A percentile compares a stretch with the other conserved stretches of the same genome.
Conservation (phyloP, 2,329 filamentous ascomycete species). For the Penicillium hordei region DNA sequence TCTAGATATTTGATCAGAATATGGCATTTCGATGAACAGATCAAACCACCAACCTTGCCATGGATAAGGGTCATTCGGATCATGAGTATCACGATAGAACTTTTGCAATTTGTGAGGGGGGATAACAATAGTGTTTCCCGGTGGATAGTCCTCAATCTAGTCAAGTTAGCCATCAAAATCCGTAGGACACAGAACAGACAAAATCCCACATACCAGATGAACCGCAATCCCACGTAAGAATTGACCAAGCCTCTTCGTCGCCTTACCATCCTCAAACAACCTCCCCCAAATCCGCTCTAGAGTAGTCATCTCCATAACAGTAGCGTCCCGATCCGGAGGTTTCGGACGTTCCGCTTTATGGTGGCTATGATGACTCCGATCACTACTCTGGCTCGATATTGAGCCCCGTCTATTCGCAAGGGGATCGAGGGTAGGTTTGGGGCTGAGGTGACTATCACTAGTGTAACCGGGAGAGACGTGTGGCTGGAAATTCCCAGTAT, state of each 20-base stretch:
- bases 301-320: conserved; percentile 54
- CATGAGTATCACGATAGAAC: conserved; percentile 68
- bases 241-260: conserved; percentile 67
- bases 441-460: conserved; percentile 22
- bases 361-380: conserved; percentile 22
- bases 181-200: background rate
- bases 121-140: conserved; percentile 68
- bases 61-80: conserved; percentile 66
- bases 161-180: conserved; percentile 15
- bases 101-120: conserved; percentile 71
- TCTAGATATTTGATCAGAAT: conserved; percentile 36
- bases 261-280: conserved; percentile 67
- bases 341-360: conserved; percentile 38
- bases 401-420: conserved; percentile 34
- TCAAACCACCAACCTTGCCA: conserved; percentile 59
- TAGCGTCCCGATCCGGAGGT: conserved; percentile 40
- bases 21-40: background rate
- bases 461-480: conserved; percentile 22
- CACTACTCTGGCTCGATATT: conserved; percentile 38
- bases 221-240: conserved; percentile 72
- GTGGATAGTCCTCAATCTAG: conserved; percentile 69
- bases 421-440: conserved; percentile 24
- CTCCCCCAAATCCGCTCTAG: conserved; percentile 74
- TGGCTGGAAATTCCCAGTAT: conserved; percentile 19
- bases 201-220: conserved; percentile 60